Conservation (phyloP, 2,329 filamentous ascomycete genomes). For the Phymatotrichopsis omnivora region DNA sequence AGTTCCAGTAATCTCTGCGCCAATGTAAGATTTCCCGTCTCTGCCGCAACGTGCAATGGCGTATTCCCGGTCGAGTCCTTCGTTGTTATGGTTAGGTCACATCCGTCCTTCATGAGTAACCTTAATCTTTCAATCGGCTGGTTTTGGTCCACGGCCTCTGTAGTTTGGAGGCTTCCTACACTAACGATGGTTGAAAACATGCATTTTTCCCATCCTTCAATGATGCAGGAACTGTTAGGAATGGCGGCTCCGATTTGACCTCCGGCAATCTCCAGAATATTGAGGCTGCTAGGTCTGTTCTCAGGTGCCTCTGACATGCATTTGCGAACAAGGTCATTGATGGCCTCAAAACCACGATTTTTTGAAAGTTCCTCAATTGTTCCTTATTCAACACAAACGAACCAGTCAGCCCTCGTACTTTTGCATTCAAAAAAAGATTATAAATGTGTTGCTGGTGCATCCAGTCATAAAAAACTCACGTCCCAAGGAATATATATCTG, state of each 20-base stretch:
- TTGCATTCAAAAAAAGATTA: too few species aligned
- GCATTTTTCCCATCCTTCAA: conserved; percentile 5
- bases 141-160: neutral
- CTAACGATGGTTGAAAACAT: neutral
- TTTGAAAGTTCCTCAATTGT: too few species aligned
- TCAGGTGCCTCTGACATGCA: neutral
- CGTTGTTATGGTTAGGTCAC: neutral
- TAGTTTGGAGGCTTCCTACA: neutral
- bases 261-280: neutral
- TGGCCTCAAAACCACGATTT: too few species aligned
- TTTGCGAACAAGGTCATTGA: conserved; percentile 1
- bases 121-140: conserved; percentile 2
- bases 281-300: conserved; percentile 2
- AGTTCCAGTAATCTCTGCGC: neutral
- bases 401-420: too few species aligned
- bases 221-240: conserved; percentile 3
- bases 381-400: too few species aligned
- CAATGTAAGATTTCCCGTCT: neutral
- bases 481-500: conserved; percentile 8
- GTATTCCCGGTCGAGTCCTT: neutral
- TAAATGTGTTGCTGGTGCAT: too few species aligned
- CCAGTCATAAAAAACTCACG: neutral
- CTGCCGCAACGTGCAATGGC: conserved; percentile 3
- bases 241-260: neutral
- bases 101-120: conserved; percentile 4